These are phyloP conservation scores for Teunomyces pallodes DNA, from an alignment of 805 yeast genomes.

Conservation along the genomic window DNA sequence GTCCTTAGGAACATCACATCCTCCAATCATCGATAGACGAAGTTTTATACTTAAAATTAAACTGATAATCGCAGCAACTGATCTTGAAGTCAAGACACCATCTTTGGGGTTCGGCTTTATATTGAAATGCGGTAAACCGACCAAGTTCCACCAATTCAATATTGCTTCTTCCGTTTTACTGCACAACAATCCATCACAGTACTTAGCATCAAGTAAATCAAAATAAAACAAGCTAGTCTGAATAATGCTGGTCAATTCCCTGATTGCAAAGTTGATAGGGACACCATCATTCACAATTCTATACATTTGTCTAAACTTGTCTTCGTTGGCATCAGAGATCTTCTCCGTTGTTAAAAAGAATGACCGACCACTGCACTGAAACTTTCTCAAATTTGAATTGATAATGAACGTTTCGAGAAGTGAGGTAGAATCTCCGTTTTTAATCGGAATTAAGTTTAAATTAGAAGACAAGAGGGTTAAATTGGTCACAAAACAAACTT, in stretches of 20 bases:
- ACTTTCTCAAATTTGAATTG: slow-evolving; percentile 71
- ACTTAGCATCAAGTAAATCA: slow-evolving; percentile 62
- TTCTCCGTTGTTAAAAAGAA: slow-evolving; percentile 61
- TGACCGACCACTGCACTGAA: slow-evolving; percentile 85
- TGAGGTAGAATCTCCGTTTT: slow-evolving; percentile 52
- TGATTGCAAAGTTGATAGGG: slow-evolving; percentile 62
- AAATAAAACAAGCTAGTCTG: slow-evolving; percentile 80
- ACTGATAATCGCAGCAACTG: slow-evolving; percentile 80
- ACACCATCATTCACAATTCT: slow-evolving; percentile 50
- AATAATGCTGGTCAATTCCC: slow-evolving; percentile 68
- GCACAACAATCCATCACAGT: slow-evolving; percentile 85
- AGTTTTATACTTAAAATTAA: slow-evolving; percentile 69
- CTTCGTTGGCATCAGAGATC: slow-evolving; percentile 75
- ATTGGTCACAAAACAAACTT: slow-evolving; percentile 70
- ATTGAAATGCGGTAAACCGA: slow-evolving; percentile 54
- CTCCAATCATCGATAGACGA: slow-evolving; percentile 42
- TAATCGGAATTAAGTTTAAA: slow-evolving; percentile 67
- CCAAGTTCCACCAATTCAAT: slow-evolving; percentile 74
- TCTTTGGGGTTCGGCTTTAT: slow-evolving; percentile 45
- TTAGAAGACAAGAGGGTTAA: slow-evolving; percentile 77
- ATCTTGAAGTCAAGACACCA: slow-evolving; percentile 58
- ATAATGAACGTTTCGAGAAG: slow-evolving; percentile 61
- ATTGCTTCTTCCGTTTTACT: slow-evolving; percentile 72
- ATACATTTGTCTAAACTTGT: slow-evolving; percentile 76
- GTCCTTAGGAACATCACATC: slow-evolving; percentile 68